phyloP scores from a whole-genome alignment of 1,284 basidiomycete genomes.

The Psilocybe mexicana region DNA sequence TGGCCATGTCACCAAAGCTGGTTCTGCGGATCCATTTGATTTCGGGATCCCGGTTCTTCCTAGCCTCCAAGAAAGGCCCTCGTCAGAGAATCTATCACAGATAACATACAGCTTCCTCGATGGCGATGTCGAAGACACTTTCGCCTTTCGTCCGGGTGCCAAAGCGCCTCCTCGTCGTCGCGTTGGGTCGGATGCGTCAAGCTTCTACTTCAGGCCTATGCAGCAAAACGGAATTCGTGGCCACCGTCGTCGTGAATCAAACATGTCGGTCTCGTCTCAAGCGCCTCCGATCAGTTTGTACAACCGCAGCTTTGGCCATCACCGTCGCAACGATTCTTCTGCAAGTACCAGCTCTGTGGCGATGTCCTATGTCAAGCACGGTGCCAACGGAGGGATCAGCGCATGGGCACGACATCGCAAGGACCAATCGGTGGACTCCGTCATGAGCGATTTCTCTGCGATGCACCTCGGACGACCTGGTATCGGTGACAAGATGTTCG shows the following conservation, averaged over 20 bases:
- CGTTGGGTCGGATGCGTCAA: slow-evolving; percentile 75
- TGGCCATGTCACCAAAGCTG: slow-evolving; percentile 65
- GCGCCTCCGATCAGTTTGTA: slow-evolving; percentile 72
- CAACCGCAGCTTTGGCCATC: slow-evolving; percentile 56
- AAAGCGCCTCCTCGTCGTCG: slow-evolving; percentile 41
- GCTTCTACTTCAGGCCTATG: slow-evolving; percentile 64
- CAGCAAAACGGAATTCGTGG: slow-evolving; percentile 34
- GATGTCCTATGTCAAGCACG: slow-evolving; percentile 52
- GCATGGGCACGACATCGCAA: slow-evolving; percentile 64
- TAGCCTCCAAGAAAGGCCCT: slow-evolving; percentile 50
- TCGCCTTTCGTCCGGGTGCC: slow-evolving; percentile 55
- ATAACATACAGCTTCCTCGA: slow-evolving; percentile 44
- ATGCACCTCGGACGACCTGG: slow-evolving; percentile 66
- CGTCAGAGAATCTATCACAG: slow-evolving; percentile 52
- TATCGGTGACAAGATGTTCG: slow-evolving; percentile 88
- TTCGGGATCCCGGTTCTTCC: slow-evolving; percentile 48
- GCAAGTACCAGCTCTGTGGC: slow-evolving; percentile 56
- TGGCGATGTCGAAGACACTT: slow-evolving; percentile 65
- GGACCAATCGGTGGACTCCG: slow-evolving; percentile 65
- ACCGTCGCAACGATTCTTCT: slow-evolving; percentile 50
- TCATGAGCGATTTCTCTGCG: slow-evolving; percentile 63
- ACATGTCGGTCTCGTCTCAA: slow-evolving; percentile 45
- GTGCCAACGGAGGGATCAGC: slow-evolving; percentile 53
- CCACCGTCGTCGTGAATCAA: slow-evolving; percentile 48
- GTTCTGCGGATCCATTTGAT: slow-evolving; percentile 73